These are phyloP conservation scores for Mycena galericulata DNA, from an alignment of 768 basidiomycete genomes.

Conservation along the genomic window DNA sequence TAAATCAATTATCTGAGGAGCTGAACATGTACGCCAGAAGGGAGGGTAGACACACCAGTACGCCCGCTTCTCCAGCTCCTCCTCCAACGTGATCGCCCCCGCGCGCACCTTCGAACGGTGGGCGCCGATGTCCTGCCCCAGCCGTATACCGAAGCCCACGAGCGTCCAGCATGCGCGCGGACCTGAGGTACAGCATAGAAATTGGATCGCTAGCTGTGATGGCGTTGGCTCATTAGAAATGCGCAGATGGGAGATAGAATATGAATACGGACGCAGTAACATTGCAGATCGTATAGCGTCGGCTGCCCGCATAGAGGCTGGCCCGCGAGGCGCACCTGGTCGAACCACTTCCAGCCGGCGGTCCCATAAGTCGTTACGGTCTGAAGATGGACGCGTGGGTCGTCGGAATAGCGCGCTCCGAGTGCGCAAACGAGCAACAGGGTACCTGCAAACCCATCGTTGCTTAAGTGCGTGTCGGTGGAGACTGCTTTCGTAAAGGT, in stretches of 20 bases:
- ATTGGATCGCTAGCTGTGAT: constrained; percentile 26
- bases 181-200: constrained; percentile 17
- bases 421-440: constrained; percentile 64
- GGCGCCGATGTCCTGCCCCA: constrained; percentile 72
- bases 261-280: constrained; percentile 43
- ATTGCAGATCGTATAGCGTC: constrained; percentile 51
- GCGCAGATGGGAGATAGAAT: constrained; percentile 33
- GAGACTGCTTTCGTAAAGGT: constrained; percentile 40
- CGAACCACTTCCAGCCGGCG: constrained; percentile 58
- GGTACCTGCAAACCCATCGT: constrained; percentile 52
- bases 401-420: constrained; percentile 57
- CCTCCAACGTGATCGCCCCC: constrained; percentile 52
- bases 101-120: constrained; percentile 57
- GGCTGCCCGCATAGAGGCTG: not conserved
- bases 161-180: constrained; percentile 58
- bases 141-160: constrained; percentile 56
- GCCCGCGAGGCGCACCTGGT: constrained; percentile 44
- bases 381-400: constrained; percentile 52
- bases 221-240: constrained; percentile 33
- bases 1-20: constrained; percentile 38
- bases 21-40: no score
- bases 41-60: constrained; percentile 41
- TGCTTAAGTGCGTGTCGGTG: constrained; percentile 50
- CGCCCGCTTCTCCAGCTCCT: constrained; percentile 63
- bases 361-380: not conserved